Percentiles rank a stretch among this genome's conserved stretches.
Evolutionary conservation across 2,329 filamentous ascomycete species (phyloP).

Genomic region (Aureobasidium zeae): DNA sequence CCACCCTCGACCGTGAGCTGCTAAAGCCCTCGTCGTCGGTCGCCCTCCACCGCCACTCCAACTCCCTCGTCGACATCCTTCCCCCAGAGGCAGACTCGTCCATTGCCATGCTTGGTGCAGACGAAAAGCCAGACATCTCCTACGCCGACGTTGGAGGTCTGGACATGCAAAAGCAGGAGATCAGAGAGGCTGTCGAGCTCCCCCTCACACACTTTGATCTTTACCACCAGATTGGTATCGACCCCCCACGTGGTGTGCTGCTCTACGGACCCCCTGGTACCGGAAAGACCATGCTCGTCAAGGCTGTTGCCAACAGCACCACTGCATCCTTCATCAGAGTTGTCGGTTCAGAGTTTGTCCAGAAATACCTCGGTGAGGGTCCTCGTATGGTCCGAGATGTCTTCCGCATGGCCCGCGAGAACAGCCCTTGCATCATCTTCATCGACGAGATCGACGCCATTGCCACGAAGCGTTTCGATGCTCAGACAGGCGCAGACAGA

Average conservation of each 20-base stretch:
- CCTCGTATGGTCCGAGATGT: conserved; percentile 98
- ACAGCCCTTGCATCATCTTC: conserved; percentile 97
- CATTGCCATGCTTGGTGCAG: conserved; percentile 91
- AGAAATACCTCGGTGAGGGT: conserved; percentile 96
- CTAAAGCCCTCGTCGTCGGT: conserved; percentile 97
- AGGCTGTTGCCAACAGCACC: conserved; percentile 96
- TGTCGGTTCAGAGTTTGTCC: conserved; percentile 95
- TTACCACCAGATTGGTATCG: conserved; percentile 98
- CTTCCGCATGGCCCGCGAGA: conserved; percentile 97
- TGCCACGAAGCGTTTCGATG: conserved; percentile 97
- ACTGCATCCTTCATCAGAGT: conserved; percentile 98
- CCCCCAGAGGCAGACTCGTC: conserved; percentile 98
- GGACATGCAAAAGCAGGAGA: conserved; percentile 99
- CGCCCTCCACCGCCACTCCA: conserved; percentile 94
- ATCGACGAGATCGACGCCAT: conserved; percentile 99
- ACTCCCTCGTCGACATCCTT: conserved; percentile 94
- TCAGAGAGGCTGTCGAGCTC: conserved; percentile 92
- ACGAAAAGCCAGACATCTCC: conserved; percentile 97
- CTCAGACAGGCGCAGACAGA: conserved; percentile 93
- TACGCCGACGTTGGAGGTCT: conserved; percentile 96
- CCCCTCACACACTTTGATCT: conserved; percentile 96
- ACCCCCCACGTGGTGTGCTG: conserved; percentile 90
- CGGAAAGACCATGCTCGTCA: conserved; percentile 95
- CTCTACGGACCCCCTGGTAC: conserved; percentile 94
- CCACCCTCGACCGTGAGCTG: conserved; percentile 93